phyloP scores from a whole-genome alignment of 176 grass and related monocot species.

The Oryza meyeriana region DNA sequence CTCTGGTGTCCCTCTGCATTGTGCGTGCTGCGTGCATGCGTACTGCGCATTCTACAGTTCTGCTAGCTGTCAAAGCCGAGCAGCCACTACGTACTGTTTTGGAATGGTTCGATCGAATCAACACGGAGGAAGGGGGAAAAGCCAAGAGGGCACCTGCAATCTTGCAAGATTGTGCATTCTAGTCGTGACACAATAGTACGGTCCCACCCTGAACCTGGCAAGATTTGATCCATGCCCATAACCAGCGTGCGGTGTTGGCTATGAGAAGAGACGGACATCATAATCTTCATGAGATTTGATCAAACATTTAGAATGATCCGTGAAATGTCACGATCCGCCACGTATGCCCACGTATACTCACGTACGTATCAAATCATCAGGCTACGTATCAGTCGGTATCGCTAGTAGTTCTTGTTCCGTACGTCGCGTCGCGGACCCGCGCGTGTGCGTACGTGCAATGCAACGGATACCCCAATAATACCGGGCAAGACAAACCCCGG shows the following conservation, averaged over 20 bases:
- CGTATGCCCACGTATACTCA: not conserved
- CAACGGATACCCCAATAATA: not conserved
- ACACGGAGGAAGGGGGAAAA: not conserved
- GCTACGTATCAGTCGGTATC: not conserved
- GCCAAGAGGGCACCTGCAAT: not conserved
- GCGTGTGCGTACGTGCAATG: not conserved
- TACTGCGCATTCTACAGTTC: not conserved
- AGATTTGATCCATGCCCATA: not conserved
- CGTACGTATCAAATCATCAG: not conserved
- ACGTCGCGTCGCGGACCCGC: not conserved
- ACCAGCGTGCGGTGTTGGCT: not conserved
- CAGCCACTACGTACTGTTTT: not conserved
- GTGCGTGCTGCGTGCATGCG: not conserved
- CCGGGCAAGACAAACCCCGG: constrained; percentile 1
- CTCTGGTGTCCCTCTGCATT: no score
- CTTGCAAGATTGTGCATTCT: not conserved
- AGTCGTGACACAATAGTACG: not conserved
- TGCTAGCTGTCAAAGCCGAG: not conserved
- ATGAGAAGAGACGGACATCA: not conserved
- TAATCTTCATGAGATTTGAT: not conserved
- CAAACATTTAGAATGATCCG: not conserved
- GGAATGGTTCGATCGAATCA: not conserved
- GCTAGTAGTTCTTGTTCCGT: not conserved
- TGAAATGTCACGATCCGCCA: not conserved
- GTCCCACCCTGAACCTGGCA: not conserved